These are phyloP conservation scores for Amanita inopinata DNA, from an alignment of 768 basidiomycete genomes.

Conservation along the genomic window DNA sequence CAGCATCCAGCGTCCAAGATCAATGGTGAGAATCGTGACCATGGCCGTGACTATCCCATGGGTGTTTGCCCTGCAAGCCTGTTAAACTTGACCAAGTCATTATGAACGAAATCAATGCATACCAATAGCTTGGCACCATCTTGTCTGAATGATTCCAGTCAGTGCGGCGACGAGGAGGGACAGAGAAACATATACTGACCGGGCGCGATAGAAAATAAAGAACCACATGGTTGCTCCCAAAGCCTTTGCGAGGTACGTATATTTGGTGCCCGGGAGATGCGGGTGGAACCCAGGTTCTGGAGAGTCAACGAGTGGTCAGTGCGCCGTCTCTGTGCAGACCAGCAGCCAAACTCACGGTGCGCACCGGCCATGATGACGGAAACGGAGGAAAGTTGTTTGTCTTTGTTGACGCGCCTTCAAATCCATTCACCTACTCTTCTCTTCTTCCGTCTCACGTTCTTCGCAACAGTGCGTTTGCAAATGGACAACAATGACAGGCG, in stretches of 20 bases:
- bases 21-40: constrained; percentile 32
- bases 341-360: constrained; percentile 23
- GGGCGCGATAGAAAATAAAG: constrained; percentile 93
- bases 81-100: too few relatives aligned
- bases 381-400: constrained; percentile 21
- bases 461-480: not conserved
- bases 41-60: constrained; percentile 28
- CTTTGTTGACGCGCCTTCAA: constrained; percentile 20
- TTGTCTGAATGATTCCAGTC: constrained; percentile 34
- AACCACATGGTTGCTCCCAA: constrained; percentile 97
- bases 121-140: constrained; percentile 72
- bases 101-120: too few relatives aligned
- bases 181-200: constrained; percentile 43
- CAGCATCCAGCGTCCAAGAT: too few relatives aligned
- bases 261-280: constrained; percentile 69
- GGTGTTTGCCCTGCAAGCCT: constrained; percentile 55
- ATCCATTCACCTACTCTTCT: constrained; percentile 12
- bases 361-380: constrained; percentile 31
- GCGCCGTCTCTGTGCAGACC: not conserved
- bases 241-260: constrained; percentile 73
- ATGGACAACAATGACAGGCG: constrained; percentile 34
- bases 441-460: constrained; percentile 5
- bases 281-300: constrained; percentile 81
- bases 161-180: constrained; percentile 1
- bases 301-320: constrained; percentile 4